Evolutionary conservation across 2,329 filamentous ascomycete genomes (phyloP), one percentile per base, ranked within the genome.

Genomic region (Dactylonectria estremocensis): DNA sequence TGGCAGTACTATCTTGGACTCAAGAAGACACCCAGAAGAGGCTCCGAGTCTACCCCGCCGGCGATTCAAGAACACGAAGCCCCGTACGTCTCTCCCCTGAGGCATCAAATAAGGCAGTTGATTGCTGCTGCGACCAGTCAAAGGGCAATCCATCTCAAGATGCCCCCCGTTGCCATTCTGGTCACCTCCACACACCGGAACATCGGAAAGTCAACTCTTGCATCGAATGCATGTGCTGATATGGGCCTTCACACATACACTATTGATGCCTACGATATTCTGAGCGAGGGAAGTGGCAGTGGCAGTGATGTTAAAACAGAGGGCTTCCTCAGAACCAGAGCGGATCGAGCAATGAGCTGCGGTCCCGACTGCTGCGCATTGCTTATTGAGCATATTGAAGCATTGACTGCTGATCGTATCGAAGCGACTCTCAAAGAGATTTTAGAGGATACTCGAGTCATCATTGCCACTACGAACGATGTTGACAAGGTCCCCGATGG

Each of bases 291-390:
- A 14, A 80, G 80, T 10, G 92, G 92, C 1, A 94, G 94, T 60
- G 94, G 94, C 9, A 92, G 93, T 62, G 96, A 99, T 77, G 93
- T 97, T 31, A 98, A 98, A 82, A 97, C 95, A 0, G 95, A 98
- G 77, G 95, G 93, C 1, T 93, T 97, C 72, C 84, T 99, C 16
- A 93, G 96, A 77, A 94, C 93, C 4, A 89, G 96, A 57, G 93
- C 95, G 1, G 96, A 97, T 68, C 89, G 96, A 66, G 96, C 95
- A 8, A 91, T 98, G 79, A 92, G 92, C 72, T 98, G 96, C 77
- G 96, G 96, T 1, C 81, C 94, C 0, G 91, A 95, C 73, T 93
- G 90, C 76, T 98, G 95, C 53, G 91, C 92, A 5, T 82, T 99
- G 56, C 85, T 98, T n/a, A 88, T 99, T 72, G 91, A 91, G 67